Evolutionary conservation across 108 stramenopile genomes (phyloP).

Genomic region (Epithemia pelagica): DNA sequence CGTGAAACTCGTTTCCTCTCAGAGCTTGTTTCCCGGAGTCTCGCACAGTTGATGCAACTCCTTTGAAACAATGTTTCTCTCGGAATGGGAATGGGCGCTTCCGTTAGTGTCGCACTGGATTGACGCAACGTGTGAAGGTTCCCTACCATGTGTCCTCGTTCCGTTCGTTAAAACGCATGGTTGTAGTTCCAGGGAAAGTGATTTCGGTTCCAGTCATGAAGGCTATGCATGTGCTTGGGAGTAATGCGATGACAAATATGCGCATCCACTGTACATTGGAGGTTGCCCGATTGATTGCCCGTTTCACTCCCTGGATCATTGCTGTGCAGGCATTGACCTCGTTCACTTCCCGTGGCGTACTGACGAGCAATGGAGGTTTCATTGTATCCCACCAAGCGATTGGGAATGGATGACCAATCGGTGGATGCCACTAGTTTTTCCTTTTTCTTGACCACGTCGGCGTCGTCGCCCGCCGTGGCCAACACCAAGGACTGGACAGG

Average conservation of each 20-base stretch:
- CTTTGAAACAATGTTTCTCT: too few species aligned
- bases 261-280: neutral
- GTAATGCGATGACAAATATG: constrained; percentile 6
- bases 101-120: too few species aligned
- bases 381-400: neutral
- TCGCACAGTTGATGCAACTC: too few species aligned
- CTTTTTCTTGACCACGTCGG: neutral
- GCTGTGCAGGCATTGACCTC: neutral
- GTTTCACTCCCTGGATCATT: neutral
- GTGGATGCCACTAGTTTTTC: neutral
- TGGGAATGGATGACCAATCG: neutral
- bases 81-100: too few species aligned
- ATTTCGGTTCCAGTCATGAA: too few species aligned
- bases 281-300: neutral
- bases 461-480: neutral
- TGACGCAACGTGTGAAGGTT: too few species aligned
- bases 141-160: too few species aligned
- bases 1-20: too few species aligned
- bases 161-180: too few species aligned
- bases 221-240: constrained; percentile 3
- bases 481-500: neutral
- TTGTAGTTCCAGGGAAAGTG: too few species aligned
- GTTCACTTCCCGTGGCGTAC: neutral
- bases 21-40: too few species aligned
- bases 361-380: neutral